Evolutionary conservation across 805 yeast genomes (phyloP).

Genomic region (Lachancea waltii): DNA sequence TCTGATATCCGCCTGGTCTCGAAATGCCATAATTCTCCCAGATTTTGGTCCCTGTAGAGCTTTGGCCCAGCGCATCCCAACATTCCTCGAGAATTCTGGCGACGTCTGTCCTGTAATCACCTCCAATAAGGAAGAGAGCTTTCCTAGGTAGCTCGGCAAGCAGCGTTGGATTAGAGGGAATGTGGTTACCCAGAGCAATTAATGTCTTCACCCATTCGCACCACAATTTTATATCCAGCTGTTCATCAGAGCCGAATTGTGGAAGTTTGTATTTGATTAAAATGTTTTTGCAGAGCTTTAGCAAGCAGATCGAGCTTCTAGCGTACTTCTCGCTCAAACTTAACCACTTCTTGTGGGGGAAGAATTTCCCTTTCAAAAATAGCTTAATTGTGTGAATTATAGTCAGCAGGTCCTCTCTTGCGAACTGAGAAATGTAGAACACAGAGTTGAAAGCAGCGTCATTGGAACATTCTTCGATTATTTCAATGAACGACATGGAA

Average conservation of each 20-base stretch:
- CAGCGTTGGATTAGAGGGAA: constrained; percentile 63
- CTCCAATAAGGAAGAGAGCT: constrained; percentile 59
- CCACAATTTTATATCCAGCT: constrained; percentile 62
- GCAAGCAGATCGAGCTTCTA: constrained; percentile 47
- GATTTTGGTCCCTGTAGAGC: constrained; percentile 46
- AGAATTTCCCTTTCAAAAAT: constrained; percentile 49
- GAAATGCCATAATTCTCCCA: constrained; percentile 49
- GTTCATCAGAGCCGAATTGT: constrained; percentile 39
- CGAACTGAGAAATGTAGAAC: constrained; percentile 37
- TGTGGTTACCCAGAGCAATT: constrained; percentile 54
- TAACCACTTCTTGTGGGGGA: constrained; percentile 68
- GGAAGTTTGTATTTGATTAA: constrained; percentile 50
- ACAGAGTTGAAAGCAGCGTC: constrained; percentile 38
- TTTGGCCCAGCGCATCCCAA: constrained; percentile 76
- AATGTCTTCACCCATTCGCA: constrained; percentile 54
- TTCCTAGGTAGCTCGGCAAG: constrained; percentile 66
- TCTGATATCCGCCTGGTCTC: constrained; percentile 66
- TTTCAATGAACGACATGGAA: constrained; percentile 38
- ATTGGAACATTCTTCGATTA: constrained; percentile 33
- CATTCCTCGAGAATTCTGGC: constrained; percentile 48
- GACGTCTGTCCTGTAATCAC: constrained; percentile 54
- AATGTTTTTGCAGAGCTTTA: constrained; percentile 47
- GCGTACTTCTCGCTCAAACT: constrained; percentile 54
- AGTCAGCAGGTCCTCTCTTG: constrained; percentile 36
- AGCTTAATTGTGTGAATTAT: constrained; percentile 46